Conservation (phyloP, 192 early-diverging fungal species). For the Coemansia furcata region DNA sequence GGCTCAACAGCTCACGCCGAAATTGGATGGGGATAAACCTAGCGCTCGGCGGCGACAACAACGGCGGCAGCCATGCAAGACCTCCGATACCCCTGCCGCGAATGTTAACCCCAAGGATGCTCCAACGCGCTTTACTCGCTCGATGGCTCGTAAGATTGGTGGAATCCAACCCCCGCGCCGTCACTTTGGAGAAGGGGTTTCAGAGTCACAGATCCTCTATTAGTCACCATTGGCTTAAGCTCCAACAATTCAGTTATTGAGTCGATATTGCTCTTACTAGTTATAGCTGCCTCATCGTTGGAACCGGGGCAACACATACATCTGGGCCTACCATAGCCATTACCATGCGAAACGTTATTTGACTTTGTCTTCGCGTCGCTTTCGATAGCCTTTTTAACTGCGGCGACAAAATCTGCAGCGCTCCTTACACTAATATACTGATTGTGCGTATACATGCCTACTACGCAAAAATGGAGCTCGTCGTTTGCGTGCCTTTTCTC, state of each 20-base stretch:
- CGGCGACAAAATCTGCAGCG: not conserved
- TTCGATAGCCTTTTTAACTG: not conserved
- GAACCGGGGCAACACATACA: not conserved
- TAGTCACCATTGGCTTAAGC: not conserved
- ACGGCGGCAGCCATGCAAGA: not conserved
- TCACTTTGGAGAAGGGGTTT: constrained; percentile 45
- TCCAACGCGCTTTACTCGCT: constrained; percentile 39
- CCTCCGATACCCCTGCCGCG: not conserved
- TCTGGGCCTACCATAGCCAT: not conserved
- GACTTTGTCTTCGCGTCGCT: not conserved
- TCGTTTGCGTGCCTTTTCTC: not conserved
- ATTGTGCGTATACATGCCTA: not conserved
- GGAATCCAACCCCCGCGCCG: constrained; percentile 32
- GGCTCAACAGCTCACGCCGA: not conserved
- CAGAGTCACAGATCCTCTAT: constrained; percentile 36
- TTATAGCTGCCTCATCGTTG: not conserved
- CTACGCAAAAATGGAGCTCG: not conserved
- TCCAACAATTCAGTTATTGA: not conserved
- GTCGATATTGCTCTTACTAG: not conserved
- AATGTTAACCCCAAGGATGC: not conserved
- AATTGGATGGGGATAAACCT: not conserved
- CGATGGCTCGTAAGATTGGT: constrained; percentile 42
- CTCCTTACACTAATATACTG: not conserved
- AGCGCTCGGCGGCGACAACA: constrained; percentile 1
- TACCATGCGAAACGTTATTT: not conserved